phyloP scores from a whole-genome alignment of 2,329 filamentous ascomycete species.

The Neodidymelliopsis sp. region DNA sequence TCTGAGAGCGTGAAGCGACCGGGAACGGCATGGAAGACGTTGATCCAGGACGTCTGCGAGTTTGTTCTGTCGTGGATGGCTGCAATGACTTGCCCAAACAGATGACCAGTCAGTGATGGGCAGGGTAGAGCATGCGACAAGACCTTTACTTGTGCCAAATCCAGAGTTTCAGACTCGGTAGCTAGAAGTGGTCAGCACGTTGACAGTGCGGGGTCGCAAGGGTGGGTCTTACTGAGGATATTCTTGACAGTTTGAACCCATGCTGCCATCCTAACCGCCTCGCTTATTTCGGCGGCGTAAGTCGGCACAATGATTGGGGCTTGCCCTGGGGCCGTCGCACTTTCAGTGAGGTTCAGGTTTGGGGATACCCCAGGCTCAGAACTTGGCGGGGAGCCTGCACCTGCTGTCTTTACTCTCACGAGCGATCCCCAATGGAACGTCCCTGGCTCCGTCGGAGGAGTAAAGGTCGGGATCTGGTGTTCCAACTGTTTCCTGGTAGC shows the following conservation, averaged over 20 bases:
- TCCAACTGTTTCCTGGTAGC: constrained; percentile 36
- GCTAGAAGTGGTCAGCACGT: constrained; percentile 33
- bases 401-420: constrained; percentile 45
- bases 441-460: constrained; percentile 55
- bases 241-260: constrained; percentile 44
- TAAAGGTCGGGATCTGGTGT: constrained; percentile 53
- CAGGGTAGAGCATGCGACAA: constrained; percentile 68
- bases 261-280: constrained; percentile 34
- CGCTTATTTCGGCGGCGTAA: constrained; percentile 28
- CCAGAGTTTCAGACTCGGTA: constrained; percentile 41
- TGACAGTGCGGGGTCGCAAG: background rate
- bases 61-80: constrained; percentile 62
- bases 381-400: constrained; percentile 50
- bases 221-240: constrained; percentile 41
- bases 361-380: constrained; percentile 48
- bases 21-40: constrained; percentile 69
- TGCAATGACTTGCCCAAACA: constrained; percentile 64
- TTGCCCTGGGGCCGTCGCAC: constrained; percentile 29
- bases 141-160: constrained; percentile 59
- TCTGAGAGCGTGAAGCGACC: constrained; percentile 68
- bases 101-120: constrained; percentile 58
- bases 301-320: constrained; percentile 39
- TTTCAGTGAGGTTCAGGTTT: constrained; percentile 31
- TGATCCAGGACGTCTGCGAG: constrained; percentile 65
- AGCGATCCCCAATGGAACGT: constrained; percentile 51